A percentile compares a stretch with the other conserved stretches of the same genome.
phyloP scores from a whole-genome alignment of 768 basidiomycete species.

The Ramaria sp. region DNA sequence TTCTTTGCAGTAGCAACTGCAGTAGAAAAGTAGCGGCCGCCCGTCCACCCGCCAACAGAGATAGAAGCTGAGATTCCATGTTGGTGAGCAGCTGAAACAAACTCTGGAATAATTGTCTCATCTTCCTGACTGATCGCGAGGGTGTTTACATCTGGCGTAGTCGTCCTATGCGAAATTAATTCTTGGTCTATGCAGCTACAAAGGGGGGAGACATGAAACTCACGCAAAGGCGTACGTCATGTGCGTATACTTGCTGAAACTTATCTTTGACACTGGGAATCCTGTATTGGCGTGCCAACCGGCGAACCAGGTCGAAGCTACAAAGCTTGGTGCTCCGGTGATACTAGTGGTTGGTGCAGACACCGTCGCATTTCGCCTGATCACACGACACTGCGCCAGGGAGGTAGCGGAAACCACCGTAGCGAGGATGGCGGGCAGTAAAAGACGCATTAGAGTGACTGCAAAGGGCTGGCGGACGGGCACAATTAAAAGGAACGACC shows the following conservation, averaged over 20 bases:
- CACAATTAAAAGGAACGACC: too few species aligned
- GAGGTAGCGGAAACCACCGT: neutral
- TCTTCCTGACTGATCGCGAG: slow-evolving; percentile 32
- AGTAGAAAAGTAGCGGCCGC: slow-evolving; percentile 51
- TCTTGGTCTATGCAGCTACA: neutral
- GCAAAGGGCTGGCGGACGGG: too few species aligned
- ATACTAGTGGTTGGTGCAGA: neutral
- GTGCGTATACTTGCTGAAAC: slow-evolving; percentile 58
- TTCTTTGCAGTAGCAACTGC: slow-evolving; percentile 44
- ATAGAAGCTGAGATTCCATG: slow-evolving; percentile 23
- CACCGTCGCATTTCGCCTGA: neutral
- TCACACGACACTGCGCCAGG: neutral
- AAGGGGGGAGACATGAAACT: slow-evolving; percentile 17
- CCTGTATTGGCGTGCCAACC: slow-evolving; percentile 43
- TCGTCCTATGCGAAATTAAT: slow-evolving; percentile 17
- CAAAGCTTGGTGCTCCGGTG: slow-evolving; percentile 10
- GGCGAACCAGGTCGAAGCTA: slow-evolving; percentile 55
- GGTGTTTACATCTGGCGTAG: slow-evolving; percentile 22
- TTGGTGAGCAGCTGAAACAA: slow-evolving; percentile 35
- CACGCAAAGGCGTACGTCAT: slow-evolving; percentile 66
- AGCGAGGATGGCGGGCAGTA: neutral
- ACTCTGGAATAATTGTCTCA: slow-evolving; percentile 38
- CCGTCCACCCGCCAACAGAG: slow-evolving; percentile 65
- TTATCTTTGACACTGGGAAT: slow-evolving; percentile 42
- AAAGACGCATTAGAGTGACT: neutral